A percentile compares a stretch with the other conserved stretches of the same genome.
phyloP scores from a whole-genome alignment of 495 filamentous ascomycete genomes.

The Rhizodiscina lignyota region DNA sequence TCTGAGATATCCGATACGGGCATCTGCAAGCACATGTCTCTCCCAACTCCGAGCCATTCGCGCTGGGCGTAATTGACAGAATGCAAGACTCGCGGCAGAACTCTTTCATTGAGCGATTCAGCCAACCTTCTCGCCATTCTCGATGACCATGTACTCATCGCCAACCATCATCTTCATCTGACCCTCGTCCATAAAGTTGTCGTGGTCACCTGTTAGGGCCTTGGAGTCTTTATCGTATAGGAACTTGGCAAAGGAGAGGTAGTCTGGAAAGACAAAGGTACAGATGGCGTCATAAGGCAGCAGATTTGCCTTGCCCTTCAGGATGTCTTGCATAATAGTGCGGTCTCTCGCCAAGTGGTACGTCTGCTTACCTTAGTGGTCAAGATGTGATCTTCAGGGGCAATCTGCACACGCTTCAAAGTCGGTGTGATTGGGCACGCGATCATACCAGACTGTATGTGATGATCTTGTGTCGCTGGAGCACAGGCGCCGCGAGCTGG shows the following conservation, averaged over 20 bases:
- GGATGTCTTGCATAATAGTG: constrained; percentile 23
- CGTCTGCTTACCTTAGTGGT: no score
- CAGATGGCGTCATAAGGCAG: constrained; percentile 26
- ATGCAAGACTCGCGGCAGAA: no score
- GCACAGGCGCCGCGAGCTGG: constrained; percentile 21
- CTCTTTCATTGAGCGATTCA: no score
- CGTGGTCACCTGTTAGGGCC: constrained; percentile 21
- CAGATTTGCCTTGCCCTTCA: constrained; percentile 21
- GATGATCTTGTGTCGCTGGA: constrained; percentile 21
- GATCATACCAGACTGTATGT: constrained; percentile 22
- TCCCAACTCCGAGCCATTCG: no score
- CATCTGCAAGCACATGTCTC: no score
- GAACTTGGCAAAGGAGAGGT: constrained; percentile 21
- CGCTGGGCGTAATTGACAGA: no score
- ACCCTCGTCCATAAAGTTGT: constrained; percentile 25
- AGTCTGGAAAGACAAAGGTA: constrained; percentile 27
- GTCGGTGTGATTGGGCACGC: no score
- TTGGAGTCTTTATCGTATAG: constrained; percentile 24
- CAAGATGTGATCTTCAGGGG: background rate
- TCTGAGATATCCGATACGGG: no score
- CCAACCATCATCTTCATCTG: constrained; percentile 29
- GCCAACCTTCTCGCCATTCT: constrained; percentile 18
- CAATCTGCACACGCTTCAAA: background rate
- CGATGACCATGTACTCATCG: constrained; percentile 26
- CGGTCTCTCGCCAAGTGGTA: constrained; percentile 23